phyloP scores from a whole-genome alignment of 768 basidiomycete species.

The Mycena chlorophos region DNA sequence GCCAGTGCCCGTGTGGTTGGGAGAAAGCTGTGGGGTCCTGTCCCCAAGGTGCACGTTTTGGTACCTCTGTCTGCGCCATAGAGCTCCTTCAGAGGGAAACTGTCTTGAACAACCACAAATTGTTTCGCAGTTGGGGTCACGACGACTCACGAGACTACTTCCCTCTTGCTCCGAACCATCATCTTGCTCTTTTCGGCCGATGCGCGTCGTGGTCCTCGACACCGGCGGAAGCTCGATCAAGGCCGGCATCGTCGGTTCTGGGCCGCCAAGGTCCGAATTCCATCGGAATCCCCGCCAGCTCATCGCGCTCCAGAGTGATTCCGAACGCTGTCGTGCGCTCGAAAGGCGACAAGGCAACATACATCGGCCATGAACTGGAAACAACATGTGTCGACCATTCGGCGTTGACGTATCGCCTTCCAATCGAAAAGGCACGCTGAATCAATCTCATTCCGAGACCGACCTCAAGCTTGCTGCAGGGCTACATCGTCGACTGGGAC shows the following conservation, averaged over 20 bases:
- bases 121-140: too few species aligned
- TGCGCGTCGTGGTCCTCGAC: conserved; percentile 69
- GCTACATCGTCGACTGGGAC: conserved; percentile 93
- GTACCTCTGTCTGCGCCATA: too few species aligned
- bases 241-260: conserved; percentile 51
- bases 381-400: conserved; percentile 71
- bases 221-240: conserved; percentile 89
- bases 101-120: too few species aligned
- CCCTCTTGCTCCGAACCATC: not conserved
- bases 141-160: too few species aligned
- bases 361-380: conserved; percentile 83
- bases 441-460: conserved; percentile 20
- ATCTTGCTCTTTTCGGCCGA: not conserved
- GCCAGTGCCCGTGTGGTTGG: too few species aligned
- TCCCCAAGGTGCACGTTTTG: too few species aligned
- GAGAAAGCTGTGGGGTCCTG: too few species aligned
- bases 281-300: not conserved
- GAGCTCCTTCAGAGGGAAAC: too few species aligned
- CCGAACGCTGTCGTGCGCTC: conserved; percentile 84
- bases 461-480: too few species aligned
- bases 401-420: conserved; percentile 77
- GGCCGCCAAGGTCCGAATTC: conserved; percentile 19
- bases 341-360: conserved; percentile 78
- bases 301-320: conserved; percentile 50
- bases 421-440: conserved; percentile 76